phyloP scores from a whole-genome alignment of 1,284 basidiomycete species.

The Irpex sp. region DNA sequence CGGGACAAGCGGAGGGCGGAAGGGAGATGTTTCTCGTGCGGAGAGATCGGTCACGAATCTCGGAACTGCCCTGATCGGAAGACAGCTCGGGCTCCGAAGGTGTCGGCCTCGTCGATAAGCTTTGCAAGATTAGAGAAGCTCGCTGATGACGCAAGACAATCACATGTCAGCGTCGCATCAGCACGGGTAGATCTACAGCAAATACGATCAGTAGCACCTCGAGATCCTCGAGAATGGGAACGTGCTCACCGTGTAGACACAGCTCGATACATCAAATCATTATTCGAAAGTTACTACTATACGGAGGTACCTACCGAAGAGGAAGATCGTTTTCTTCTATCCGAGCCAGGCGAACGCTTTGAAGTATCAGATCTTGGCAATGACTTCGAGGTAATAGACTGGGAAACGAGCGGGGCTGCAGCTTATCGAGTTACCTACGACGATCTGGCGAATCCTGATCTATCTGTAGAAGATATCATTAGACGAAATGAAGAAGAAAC shows the following conservation, averaged over 20 bases:
- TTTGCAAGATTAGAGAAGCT: background rate
- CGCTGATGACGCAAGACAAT: background rate
- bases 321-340: no score
- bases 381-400: background rate
- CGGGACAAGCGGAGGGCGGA: background rate
- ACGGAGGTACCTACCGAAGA: no score
- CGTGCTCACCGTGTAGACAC: background rate
- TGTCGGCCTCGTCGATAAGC: background rate
- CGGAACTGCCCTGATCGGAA: constrained; percentile 1
- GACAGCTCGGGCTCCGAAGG: background rate
- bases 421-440: background rate
- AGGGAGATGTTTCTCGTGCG: constrained; percentile 1
- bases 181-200: background rate
- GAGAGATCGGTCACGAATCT: constrained; percentile 1
- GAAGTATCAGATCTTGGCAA: no score
- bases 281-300: background rate
- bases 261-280: background rate
- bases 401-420: background rate
- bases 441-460: background rate
- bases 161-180: background rate
- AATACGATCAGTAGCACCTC: background rate
- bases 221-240: background rate
- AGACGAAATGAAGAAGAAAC: background rate
- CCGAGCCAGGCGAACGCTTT: no score
- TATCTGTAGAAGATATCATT: background rate